Percentiles rank a stretch among this genome's conserved stretches.
Evolutionary conservation across 2,329 filamentous ascomycete genomes (phyloP).

Genomic region (Periconia sp.): DNA sequence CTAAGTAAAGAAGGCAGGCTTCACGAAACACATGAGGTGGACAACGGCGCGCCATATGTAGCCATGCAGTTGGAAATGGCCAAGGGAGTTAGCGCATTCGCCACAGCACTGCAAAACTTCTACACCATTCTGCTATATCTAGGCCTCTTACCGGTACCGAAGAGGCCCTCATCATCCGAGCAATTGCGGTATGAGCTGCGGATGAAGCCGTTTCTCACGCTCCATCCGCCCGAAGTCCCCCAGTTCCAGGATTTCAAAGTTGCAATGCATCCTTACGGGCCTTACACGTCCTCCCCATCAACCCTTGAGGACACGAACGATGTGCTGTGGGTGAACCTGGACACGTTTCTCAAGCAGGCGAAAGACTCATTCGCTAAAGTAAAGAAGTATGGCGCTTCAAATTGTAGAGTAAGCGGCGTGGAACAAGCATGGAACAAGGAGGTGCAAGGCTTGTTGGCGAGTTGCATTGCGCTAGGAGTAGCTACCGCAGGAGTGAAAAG

Average conservation of each 20-base stretch:
- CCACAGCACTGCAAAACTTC: slow-evolving; percentile 54
- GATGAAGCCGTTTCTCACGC: slow-evolving; percentile 79
- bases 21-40: slow-evolving; percentile 16
- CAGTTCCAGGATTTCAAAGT: slow-evolving; percentile 65
- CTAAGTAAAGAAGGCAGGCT: slow-evolving; percentile 6
- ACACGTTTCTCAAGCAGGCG: slow-evolving; percentile 37
- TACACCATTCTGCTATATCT: slow-evolving; percentile 71
- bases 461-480: slow-evolving; percentile 42
- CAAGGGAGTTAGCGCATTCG: slow-evolving; percentile 31
- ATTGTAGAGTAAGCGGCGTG: slow-evolving; percentile 44
- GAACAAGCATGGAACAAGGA: slow-evolving; percentile 47
- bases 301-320: slow-evolving; percentile 10
- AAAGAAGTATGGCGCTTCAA: slow-evolving; percentile 43
- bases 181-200: slow-evolving; percentile 78
- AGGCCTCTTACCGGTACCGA: slow-evolving; percentile 55
- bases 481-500: slow-evolving; percentile 32
- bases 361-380: slow-evolving; percentile 42
- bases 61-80: slow-evolving; percentile 33
- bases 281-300: slow-evolving; percentile 19
- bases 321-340: slow-evolving; percentile 32
- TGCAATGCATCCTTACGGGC: slow-evolving; percentile 38
- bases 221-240: slow-evolving; percentile 72
- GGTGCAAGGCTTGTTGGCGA: slow-evolving; percentile 34
- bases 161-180: slow-evolving; percentile 71
- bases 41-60: slow-evolving; percentile 22